Evolutionary conservation across 2,329 filamentous ascomycete species (phyloP).

Genomic region (Ceratocystiopsis sp.): DNA sequence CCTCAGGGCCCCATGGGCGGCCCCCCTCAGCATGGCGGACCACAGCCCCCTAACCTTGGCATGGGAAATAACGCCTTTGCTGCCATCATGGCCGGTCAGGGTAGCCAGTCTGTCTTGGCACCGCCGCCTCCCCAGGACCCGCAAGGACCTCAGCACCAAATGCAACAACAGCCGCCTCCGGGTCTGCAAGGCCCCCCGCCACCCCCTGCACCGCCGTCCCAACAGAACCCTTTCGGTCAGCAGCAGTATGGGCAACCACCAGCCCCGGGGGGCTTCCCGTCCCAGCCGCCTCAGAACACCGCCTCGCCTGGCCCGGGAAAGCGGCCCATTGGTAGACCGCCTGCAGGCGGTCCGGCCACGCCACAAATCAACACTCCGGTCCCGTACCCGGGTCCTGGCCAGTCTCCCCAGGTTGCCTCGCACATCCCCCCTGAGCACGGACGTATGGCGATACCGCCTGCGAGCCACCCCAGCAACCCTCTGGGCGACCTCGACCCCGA

Average conservation of each 20-base stretch:
- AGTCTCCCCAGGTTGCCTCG: constrained; percentile 66
- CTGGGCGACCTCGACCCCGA: constrained; percentile 80
- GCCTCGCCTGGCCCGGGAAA: constrained; percentile 66
- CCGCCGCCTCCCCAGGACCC: constrained; percentile 53
- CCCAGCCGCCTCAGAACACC: constrained; percentile 68
- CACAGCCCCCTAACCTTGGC: constrained; percentile 76
- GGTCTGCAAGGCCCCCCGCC: constrained; percentile 39
- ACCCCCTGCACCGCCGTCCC: constrained; percentile 39
- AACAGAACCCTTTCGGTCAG: constrained; percentile 53
- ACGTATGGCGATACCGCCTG: constrained; percentile 33
- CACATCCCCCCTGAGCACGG: constrained; percentile 62
- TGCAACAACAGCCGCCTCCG: constrained; percentile 64
- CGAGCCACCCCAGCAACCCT: constrained; percentile 38
- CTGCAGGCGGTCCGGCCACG: constrained; percentile 57
- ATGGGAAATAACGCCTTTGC: constrained; percentile 88
- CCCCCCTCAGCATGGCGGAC: constrained; percentile 57
- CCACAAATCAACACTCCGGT: constrained; percentile 82
- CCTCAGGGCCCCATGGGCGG: constrained; percentile 44
- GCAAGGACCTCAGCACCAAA: constrained; percentile 40
- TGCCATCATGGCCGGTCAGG: constrained; percentile 83
- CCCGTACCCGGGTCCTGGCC: constrained; percentile 65
- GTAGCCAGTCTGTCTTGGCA: constrained; percentile 66
- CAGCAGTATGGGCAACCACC: constrained; percentile 41
- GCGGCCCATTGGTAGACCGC: constrained; percentile 52
- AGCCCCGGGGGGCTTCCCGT: constrained; percentile 53